phyloP scores from a whole-genome alignment of 2,329 filamentous ascomycete genomes.

The Periconia digitata region DNA sequence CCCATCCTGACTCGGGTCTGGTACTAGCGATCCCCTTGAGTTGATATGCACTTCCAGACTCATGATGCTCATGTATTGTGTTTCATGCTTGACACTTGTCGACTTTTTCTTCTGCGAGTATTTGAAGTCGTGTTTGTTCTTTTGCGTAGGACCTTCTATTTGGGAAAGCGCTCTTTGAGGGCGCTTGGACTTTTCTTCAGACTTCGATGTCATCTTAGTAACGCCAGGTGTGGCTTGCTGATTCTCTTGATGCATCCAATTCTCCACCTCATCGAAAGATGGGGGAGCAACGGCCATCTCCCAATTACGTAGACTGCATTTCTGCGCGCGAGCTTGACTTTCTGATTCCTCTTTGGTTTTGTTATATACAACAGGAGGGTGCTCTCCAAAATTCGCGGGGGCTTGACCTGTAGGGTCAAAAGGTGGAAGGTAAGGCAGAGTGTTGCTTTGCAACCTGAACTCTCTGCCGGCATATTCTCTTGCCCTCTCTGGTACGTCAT shows the following conservation, averaged over 20 bases:
- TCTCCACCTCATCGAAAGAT: constrained; percentile 65
- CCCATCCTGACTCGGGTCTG: constrained; percentile 89
- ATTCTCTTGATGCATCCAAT: constrained; percentile 61
- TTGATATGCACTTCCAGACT: constrained; percentile 92
- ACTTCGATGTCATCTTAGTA: constrained; percentile 6
- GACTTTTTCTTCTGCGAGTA: constrained; percentile 76
- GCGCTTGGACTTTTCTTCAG: constrained; percentile 13
- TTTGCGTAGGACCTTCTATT: constrained; percentile 85
- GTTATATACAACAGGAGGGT: constrained; percentile 51
- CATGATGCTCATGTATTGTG: constrained; percentile 95
- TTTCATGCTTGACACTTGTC: constrained; percentile 78
- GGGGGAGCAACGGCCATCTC: constrained; percentile 74
- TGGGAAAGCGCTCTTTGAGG: constrained; percentile 64
- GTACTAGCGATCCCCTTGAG: constrained; percentile 75
- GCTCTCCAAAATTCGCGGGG: constrained; percentile 58
- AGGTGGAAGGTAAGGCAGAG: constrained; percentile 74
- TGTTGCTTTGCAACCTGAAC: constrained; percentile 75
- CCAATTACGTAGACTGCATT: constrained; percentile 72
- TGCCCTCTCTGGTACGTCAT: constrained; percentile 74
- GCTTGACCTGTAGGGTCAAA: constrained; percentile 69
- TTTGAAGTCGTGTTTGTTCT: constrained; percentile 79
- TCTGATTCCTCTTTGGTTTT: constrained; percentile 53
- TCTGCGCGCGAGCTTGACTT: constrained; percentile 56
- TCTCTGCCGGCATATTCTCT: constrained; percentile 87
- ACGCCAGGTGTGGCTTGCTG: constrained; percentile 14